Conservation (phyloP, 2,329 filamentous ascomycete species). For the Blastomyces silverae region DNA sequence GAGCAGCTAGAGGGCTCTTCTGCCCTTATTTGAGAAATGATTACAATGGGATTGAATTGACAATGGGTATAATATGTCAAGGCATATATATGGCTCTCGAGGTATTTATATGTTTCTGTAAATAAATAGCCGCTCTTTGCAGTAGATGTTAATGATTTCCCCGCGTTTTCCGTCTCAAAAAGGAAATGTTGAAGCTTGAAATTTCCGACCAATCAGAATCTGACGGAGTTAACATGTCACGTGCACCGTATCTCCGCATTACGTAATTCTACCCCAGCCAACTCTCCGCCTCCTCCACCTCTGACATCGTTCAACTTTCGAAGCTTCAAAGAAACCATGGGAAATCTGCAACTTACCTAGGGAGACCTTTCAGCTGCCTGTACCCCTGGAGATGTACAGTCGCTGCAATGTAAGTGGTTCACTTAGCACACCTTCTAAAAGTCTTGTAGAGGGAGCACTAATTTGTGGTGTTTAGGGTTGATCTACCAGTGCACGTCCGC, state of each 20-base stretch:
- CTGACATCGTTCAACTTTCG: not conserved
- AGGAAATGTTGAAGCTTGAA: conserved; percentile 9
- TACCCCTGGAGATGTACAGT: not conserved
- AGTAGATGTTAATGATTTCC: not conserved
- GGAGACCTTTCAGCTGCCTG: not conserved
- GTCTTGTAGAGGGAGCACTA: not conserved
- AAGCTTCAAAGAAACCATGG: conserved; percentile 6
- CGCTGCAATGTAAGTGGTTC: conserved; percentile 6
- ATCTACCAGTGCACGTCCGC: conserved; percentile 54
- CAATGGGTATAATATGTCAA: not conserved
- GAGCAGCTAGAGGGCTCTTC: not conserved
- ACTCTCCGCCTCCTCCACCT: not conserved
- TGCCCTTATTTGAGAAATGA: not conserved
- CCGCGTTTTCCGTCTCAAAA: not conserved
- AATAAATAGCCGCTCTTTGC: not conserved
- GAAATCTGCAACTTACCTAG: not conserved
- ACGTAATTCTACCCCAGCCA: not conserved
- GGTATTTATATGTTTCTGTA: not conserved
- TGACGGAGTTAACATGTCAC: not conserved
- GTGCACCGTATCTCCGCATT: not conserved
- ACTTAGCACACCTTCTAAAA: too few species aligned
- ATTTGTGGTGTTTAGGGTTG: conserved; percentile 20
- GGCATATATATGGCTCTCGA: not conserved
- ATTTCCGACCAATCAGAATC: not conserved
- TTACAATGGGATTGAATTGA: not conserved